Evolutionary conservation across 2,329 filamentous ascomycete genomes (phyloP), one percentile per base, ranked within the genome.

Genomic region (Helotiales sp.): DNA sequence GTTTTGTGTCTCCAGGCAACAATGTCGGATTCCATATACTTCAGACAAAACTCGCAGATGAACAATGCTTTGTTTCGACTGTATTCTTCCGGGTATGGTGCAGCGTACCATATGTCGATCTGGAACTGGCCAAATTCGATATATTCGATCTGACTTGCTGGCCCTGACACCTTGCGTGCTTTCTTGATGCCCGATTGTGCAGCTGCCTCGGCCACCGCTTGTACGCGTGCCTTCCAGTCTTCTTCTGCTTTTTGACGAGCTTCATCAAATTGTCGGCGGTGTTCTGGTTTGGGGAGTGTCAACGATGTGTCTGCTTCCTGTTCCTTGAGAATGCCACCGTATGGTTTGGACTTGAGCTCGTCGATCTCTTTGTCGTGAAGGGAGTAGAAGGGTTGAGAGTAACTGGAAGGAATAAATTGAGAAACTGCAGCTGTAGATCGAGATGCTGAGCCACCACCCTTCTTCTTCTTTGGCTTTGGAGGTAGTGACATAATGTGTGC

Each of bases 11-110:
- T 88, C 93, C 95, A 98, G 15, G 96, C 95, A 30, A 99, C 96
- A 75, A 97, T 98, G 78, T 97, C 95, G 20, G 96, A 98, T 79
- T 96, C 97, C 93, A 99, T 97, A 82, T 99, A 99, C 80, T 98
- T 99, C 68, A 99, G 84, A 78, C 96, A 99, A 79, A 98, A 99
- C 79, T 99, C 96, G 84, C 96, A 99, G 70, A 99, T 98, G 80
- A 97, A 98, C n/a, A 99, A 86, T 43, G 97, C 92, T 32, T 93
- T 90, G 77, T 99, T 98, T 71, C 95, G 89, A 78, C 93, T 98
- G 82, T 99, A 99, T 80, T 99, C 96, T 78, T 97, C 96, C 0
- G 96, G 96, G 77, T 99, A 99, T 13, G 96, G 96, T 45, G 96
- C 96, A 32, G 96, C 95, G 80, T 99, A 97, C 94, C 96, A 98